These are phyloP conservation scores for Petunia hybrid DNA, from an alignment of 305 asterid genomes.

Conservation along the genomic window DNA sequence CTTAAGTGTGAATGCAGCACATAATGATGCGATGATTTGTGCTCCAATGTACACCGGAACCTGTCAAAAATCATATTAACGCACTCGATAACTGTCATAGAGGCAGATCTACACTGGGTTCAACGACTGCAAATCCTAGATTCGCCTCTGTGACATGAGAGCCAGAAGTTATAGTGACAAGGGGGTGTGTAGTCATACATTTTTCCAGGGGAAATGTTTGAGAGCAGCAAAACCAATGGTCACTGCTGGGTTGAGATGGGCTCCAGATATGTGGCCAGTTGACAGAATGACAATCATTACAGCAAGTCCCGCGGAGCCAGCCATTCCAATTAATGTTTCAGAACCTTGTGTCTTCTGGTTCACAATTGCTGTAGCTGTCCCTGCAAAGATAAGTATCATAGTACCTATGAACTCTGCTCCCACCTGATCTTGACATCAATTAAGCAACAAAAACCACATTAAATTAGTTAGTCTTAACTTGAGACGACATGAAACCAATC, in stretches of 20 bases:
- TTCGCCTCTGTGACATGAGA: not conserved
- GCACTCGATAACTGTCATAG: not conserved
- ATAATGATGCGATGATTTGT: constrained; percentile 76
- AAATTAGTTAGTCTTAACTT: not conserved
- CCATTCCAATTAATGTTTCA: constrained; percentile 70
- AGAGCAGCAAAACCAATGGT: constrained; percentile 89
- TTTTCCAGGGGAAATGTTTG: constrained; percentile 83
- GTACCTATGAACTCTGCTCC: constrained; percentile 97
- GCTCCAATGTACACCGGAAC: constrained; percentile 82
- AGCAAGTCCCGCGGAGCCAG: constrained; percentile 76
- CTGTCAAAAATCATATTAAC: constrained; percentile 41
- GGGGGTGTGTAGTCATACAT: constrained; percentile 41
- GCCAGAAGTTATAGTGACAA: not conserved
- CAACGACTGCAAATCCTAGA: too few relatives aligned
- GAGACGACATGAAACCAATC: not conserved
- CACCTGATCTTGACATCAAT: constrained; percentile 53
- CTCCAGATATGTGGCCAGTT: constrained; percentile 96
- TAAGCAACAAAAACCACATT: constrained; percentile 5
- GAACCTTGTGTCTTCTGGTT: constrained; percentile 77
- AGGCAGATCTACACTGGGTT: too few relatives aligned
- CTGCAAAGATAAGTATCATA: constrained; percentile 73
- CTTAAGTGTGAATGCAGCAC: constrained; percentile 72
- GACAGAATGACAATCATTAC: constrained; percentile 82
- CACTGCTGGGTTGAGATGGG: constrained; percentile 82
- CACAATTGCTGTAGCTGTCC: constrained; percentile 79